These are phyloP conservation scores for Pyrus communis DNA, from an alignment of 306 rosid genomes.

Conservation along the genomic window DNA sequence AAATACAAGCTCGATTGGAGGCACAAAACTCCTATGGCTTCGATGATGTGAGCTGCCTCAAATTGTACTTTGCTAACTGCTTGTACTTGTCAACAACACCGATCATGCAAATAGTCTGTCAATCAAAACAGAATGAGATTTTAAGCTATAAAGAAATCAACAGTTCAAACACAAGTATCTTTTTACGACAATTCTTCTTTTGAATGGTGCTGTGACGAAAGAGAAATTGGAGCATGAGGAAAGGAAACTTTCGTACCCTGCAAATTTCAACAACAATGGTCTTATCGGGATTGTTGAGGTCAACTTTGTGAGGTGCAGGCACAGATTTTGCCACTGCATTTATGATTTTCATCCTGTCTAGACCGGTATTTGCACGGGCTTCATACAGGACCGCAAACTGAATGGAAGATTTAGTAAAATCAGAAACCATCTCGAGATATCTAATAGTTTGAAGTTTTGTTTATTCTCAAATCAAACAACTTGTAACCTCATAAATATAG, in stretches of 20 bases:
- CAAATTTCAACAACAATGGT: constrained; percentile 87
- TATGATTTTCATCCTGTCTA: constrained; percentile 85
- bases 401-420: constrained; percentile 12
- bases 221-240: background rate
- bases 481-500: too few relatives aligned
- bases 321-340: constrained; percentile 77
- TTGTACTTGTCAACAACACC: constrained; percentile 76
- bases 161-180: background rate
- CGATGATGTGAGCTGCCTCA: constrained; percentile 77
- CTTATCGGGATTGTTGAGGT: constrained; percentile 76
- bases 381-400: constrained; percentile 93
- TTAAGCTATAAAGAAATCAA: background rate
- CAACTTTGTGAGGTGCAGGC: constrained; percentile 93
- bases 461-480: background rate
- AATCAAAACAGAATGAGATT: constrained; percentile 2
- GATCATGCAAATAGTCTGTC: constrained; percentile 91
- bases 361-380: constrained; percentile 88
- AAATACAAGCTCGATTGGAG: background rate
- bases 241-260: constrained; percentile 48
- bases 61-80: constrained; percentile 78
- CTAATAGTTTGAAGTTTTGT: background rate
- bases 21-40: constrained; percentile 24
- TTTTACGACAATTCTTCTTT: background rate
- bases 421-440: background rate
- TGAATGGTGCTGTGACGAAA: background rate